Evolutionary conservation across 1,139 yeast species (phyloP).

Genomic region (Hanseniaspora gamundiae): DNA sequence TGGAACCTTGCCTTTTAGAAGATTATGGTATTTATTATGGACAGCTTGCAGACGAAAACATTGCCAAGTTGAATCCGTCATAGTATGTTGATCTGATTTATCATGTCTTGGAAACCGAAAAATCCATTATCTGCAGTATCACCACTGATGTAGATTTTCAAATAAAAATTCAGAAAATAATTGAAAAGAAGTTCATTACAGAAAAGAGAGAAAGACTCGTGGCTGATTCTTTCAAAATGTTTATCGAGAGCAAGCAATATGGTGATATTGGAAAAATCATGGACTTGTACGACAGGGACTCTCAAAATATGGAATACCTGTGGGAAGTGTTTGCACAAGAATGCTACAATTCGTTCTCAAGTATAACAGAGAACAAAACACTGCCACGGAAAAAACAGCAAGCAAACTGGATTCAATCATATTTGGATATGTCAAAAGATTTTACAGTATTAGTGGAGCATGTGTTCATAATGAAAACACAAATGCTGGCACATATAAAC

Average conservation of each 20-base stretch:
- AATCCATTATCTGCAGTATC: conserved; percentile 27
- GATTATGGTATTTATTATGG: conserved; percentile 47
- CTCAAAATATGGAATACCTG: conserved; percentile 12
- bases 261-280: conserved; percentile 5
- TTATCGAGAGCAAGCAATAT: conserved; percentile 4
- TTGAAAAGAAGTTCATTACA: conserved; percentile 18
- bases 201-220: conserved; percentile 10
- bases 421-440: conserved; percentile 43
- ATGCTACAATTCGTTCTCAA: conserved; percentile 33
- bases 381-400: conserved; percentile 27
- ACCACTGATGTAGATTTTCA: conserved; percentile 15
- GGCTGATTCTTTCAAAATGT: conserved; percentile 2
- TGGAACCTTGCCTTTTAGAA: conserved; percentile 54
- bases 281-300: conserved; percentile 16
- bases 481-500: conserved; percentile 44
- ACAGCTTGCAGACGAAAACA: conserved; percentile 33
- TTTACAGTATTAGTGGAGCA: conserved; percentile 35
- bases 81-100: conserved; percentile 41
- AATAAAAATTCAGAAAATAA: conserved; percentile 12
- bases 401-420: conserved; percentile 54
- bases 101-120: conserved; percentile 42
- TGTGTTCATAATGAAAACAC: conserved; percentile 39
- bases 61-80: conserved; percentile 30
- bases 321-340: conserved; percentile 34
- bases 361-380: conserved; percentile 10